A percentile compares a stretch with the other conserved stretches of the same genome.
Evolutionary conservation across 2,329 filamentous ascomycete genomes (phyloP).

Genomic region (Chaetomiaceae sp.): DNA sequence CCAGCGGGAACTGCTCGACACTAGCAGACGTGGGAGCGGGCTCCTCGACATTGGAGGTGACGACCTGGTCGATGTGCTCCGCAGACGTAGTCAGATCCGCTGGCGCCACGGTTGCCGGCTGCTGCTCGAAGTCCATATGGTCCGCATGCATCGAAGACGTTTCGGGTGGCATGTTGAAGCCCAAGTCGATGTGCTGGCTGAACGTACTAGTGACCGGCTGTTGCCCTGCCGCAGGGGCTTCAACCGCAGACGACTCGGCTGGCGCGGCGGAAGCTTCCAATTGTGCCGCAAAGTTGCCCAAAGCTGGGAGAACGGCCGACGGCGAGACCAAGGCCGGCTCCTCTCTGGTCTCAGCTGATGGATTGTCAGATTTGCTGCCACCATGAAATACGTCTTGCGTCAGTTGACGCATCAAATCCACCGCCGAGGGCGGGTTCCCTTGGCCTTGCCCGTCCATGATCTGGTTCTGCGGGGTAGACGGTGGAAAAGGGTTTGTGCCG

Average conservation of each 20-base stretch:
- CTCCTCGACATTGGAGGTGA: not conserved
- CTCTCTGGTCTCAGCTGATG: not conserved
- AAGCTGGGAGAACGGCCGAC: constrained; percentile 10
- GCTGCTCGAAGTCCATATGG: constrained; percentile 13
- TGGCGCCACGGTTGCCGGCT: constrained; percentile 22
- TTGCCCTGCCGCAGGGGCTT: not conserved
- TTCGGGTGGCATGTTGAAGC: not conserved
- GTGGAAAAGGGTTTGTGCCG: not conserved
- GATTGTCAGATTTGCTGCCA: not conserved
- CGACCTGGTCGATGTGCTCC: constrained; percentile 10
- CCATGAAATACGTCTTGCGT: constrained; percentile 11
- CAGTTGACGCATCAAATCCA: constrained; percentile 15
- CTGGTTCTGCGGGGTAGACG: not conserved
- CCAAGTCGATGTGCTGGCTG: constrained; percentile 2
- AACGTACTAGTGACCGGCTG: not conserved
- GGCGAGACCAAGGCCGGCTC: constrained; percentile 9
- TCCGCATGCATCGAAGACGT: not conserved
- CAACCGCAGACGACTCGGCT: not conserved
- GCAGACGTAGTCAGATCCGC: constrained; percentile 22
- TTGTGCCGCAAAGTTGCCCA: constrained; percentile 2
- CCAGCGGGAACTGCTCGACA: not conserved
- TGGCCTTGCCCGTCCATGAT: constrained; percentile 7
- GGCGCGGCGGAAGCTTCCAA: not conserved
- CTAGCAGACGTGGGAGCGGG: not conserved
- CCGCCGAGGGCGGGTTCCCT: constrained; percentile 14